Base-by-base conservation (phyloP, 768 basidiomycete species). In the Rhizopogon vinicolor region DNA sequence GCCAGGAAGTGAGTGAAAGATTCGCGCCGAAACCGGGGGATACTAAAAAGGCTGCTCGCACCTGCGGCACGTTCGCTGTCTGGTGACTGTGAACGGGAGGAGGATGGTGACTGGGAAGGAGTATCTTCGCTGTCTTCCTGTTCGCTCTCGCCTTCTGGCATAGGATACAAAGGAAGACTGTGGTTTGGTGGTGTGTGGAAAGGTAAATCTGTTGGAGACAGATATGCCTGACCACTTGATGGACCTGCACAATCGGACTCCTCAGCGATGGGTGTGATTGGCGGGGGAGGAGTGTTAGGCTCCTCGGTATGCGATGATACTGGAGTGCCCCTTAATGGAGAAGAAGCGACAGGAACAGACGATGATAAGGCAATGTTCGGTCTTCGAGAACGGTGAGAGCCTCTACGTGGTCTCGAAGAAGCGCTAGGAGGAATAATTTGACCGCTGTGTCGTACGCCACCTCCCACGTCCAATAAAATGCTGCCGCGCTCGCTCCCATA, bases 401-500 rank as follows among this genome's bases (percentile, higher is more conserved):
- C 82, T 42, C 64, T 58, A 19, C 69, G 66, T 18, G 83, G 78
- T 33, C 81, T 77, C 7, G 77, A 65, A 14, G 68, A 63, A 3
- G 75, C 66, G 48, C 72, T 68, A 16, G 78, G 72, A 42, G 74
- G 73, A n/a, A 73, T 65, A 19, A 76, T 73, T 4, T 75, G 73
- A 19, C 70, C 70, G 40, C 77, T 73, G 28, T 73, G 61, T 41
- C 48, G 65, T 37, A 65, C 57, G 41, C 53, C 65, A 42, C 68
- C 68, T 5, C 93, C 95, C 1, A 94, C 90, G 69, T 97, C 94
- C 2, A 99, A 79, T 8, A 99, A 77, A 55, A 99, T 98, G 66
- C 93, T 96, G 7, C 96, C 97, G 10, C 94, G 82, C 69, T 99
- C 97, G 63, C 91, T 93, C 16, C 97, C 97, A 71, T 98, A 98